Evolutionary conservation across 1,284 basidiomycete species (phyloP), one percentile per base, ranked within the genome.

Genomic region (Earliella scabrosa): DNA sequence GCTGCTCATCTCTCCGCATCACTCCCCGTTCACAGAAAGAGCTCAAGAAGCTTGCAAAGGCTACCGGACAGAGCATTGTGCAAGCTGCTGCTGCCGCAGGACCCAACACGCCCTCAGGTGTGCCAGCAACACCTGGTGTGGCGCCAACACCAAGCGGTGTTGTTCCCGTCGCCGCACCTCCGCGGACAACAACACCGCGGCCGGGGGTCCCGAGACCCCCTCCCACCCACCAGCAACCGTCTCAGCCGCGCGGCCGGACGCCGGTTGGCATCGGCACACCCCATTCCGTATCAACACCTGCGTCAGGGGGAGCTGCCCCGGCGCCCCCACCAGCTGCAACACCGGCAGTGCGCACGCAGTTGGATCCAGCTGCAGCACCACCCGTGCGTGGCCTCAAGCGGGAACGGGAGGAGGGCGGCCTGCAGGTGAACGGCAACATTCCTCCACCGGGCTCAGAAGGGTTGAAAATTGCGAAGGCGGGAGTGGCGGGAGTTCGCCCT

Each of bases 21-120:
- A 36, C 57, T 46, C 47, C 45, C 9, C 18, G 7, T 10, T 57
- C 54, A 14, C 74, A 90, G 86, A 90, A 90, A 77, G 88, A 90
- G 71, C 77, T 83, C 64, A 90, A 85, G 73, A 83, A 82, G 55
- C 78, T 87, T 44, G 85, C 83, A 53, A 88, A 87, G 65, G 76
- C 82, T 38, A 85, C 86, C 70, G 77, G 75, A 20, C 80, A 81
- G n/a, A 65, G 65, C 14, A 50, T 68, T 39, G 66, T 69, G 18
- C 60, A 59, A 21, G 27, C 50, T 26, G 38, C 46, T 32, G 47
- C 47, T 16, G 56, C 53, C 56, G 63, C 55, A 68, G 64, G 54
- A 62, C 60, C 56, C 63, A 63, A 52, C n/a, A 60, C 75, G 51
- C 66, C 65, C 35, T 63, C 67, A 45, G 61, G 68, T 53, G 56